These are phyloP conservation scores for Mycena polygramma DNA, from an alignment of 768 basidiomycete genomes.

Conservation along the genomic window DNA sequence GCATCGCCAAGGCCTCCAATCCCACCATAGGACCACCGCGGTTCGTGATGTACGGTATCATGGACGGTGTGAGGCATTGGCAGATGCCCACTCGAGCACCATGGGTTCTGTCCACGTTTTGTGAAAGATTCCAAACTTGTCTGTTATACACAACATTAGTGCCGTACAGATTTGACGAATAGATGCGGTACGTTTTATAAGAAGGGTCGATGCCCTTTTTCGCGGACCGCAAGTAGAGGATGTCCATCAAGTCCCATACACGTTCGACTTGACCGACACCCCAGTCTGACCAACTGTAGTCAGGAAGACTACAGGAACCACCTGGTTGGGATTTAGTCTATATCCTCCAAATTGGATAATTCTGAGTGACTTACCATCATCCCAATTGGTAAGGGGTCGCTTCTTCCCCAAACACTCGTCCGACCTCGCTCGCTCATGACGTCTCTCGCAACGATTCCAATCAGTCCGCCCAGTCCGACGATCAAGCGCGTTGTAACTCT, in stretches of 20 bases:
- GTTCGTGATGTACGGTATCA: slow-evolving; percentile 97
- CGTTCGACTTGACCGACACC: slow-evolving; percentile 92
- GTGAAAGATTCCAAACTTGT: slow-evolving; percentile 95
- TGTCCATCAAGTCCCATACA: slow-evolving; percentile 97
- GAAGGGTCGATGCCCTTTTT: slow-evolving; percentile 85
- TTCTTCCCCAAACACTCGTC: slow-evolving; percentile 87
- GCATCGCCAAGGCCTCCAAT: slow-evolving; percentile 92
- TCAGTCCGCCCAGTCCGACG: slow-evolving; percentile 82
- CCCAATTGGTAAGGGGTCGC: slow-evolving; percentile 93
- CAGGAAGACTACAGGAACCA: slow-evolving; percentile 86
- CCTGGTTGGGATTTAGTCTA: slow-evolving; percentile 54
- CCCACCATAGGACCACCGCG: slow-evolving; percentile 97
- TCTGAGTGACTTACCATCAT: slow-evolving; percentile 71
- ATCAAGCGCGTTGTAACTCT: slow-evolving; percentile 73
- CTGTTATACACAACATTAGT: slow-evolving; percentile 51
- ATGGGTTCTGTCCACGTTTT: slow-evolving; percentile 94
- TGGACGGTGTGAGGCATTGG: slow-evolving; percentile 93
- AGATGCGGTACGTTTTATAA: slow-evolving; percentile 79
- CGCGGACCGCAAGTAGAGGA: slow-evolving; percentile 85
- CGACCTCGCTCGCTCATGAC: slow-evolving; percentile 88
- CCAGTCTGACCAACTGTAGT: slow-evolving; percentile 97
- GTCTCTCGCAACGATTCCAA: slow-evolving; percentile 93
- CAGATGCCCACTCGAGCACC: slow-evolving; percentile 87
- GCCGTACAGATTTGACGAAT: slow-evolving; percentile 22
- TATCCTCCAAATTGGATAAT: slow-evolving; percentile 8